These are phyloP conservation scores for Phoma sp. DNA, from an alignment of 2,329 filamentous ascomycete genomes.

Conservation along the genomic window DNA sequence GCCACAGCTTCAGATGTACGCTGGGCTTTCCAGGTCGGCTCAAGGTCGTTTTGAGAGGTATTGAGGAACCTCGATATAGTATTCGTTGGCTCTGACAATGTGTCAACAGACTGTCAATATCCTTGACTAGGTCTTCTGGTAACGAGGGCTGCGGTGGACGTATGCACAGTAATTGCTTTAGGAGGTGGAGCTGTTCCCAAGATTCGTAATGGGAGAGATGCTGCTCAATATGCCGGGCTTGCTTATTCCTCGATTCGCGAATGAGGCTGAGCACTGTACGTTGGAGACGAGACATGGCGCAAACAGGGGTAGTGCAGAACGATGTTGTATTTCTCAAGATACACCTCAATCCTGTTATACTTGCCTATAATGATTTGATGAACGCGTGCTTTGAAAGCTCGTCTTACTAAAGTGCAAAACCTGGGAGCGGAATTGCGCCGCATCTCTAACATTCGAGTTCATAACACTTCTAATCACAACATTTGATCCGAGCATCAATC, in stretches of 20 bases:
- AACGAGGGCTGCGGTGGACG: constrained; percentile 29
- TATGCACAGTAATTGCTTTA: constrained; percentile 39
- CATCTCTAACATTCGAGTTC: neutral
- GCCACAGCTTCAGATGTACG: constrained; percentile 37
- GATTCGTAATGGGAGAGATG: constrained; percentile 21
- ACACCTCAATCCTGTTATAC: neutral
- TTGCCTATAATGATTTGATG: neutral
- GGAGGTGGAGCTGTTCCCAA: constrained; percentile 21
- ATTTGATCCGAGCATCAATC: too few relatives aligned
- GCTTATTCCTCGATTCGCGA: constrained; percentile 19
- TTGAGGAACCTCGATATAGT: constrained; percentile 17
- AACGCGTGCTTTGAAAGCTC: neutral
- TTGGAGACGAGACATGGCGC: constrained; percentile 18
- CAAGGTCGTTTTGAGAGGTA: constrained; percentile 10
- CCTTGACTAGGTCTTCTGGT: constrained; percentile 12
- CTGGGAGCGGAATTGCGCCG: constrained; percentile 9
- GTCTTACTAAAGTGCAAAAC: constrained; percentile 8
- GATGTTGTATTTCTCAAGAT: neutral
- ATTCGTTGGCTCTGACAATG: constrained; percentile 22
- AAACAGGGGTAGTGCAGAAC: neutral
- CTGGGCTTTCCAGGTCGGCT: neutral
- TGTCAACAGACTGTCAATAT: constrained; percentile 28
- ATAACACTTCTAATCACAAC: neutral
- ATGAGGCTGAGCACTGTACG: constrained; percentile 18
- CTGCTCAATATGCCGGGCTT: constrained; percentile 18